Evolutionary conservation across 2,329 filamentous ascomycete genomes (phyloP), one percentile per base, ranked within the genome.

Genomic region (Pseudogymnoascus destructans): DNA sequence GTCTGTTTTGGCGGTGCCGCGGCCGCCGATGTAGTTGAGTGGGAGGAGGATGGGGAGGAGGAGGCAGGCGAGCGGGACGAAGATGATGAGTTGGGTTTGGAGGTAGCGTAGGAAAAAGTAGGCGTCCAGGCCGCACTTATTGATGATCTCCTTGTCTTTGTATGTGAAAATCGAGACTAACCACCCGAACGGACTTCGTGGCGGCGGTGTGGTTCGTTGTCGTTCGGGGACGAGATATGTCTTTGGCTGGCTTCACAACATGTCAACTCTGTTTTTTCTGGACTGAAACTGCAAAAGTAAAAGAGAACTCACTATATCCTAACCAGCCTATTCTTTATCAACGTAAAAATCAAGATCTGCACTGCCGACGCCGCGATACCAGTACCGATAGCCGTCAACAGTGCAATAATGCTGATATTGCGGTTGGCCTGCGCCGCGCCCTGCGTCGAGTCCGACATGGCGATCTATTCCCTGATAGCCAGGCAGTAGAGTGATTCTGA

Each of bases 71-170:
- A 95, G 82, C 1, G 93, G 90, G 36, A 95, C 74, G 69, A 98
- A 97, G 62, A 98, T 95, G 68, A 95, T 84, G 42, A 97, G 79
- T 4, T 97, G 81, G 67, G 88, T 86, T 61, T 86, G 83, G 23
- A 91, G 79, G 67, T 95, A 98, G 62, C 95, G 87, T 1, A 98
- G 78, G 71, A 98, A 98, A 75, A 97, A 95, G 73, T 95, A 98
- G 67, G 92, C 90, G 69, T 98, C 93, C 8, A 98, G 80, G 15
- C 93, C 93, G 65, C 92, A 96, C 71, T 96, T 95, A 57, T 92
- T 86, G 66, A 98, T 95, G 64, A 98, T 82, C 65, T 95, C 89
- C 10, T 88, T 78, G 61, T 88, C 79, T 75, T 82, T 70, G 73
- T 88, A 73, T 74, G 84, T 70, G 73, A 87, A 77, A 77, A 95